phyloP scores from a whole-genome alignment of 1,284 basidiomycete genomes.

The Cryptococcus maquisensis region DNA sequence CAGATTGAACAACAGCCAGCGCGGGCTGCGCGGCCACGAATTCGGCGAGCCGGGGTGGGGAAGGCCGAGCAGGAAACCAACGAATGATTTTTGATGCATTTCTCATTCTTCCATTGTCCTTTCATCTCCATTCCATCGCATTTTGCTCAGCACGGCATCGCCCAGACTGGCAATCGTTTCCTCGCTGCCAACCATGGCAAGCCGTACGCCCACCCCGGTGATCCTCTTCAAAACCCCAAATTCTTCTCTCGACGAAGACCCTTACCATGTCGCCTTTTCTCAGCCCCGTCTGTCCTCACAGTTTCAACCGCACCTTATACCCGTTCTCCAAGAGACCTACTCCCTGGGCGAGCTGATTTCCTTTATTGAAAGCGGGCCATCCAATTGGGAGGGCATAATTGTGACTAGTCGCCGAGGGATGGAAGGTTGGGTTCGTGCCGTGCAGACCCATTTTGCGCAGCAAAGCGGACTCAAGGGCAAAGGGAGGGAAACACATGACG shows the following conservation, averaged over 20 bases:
- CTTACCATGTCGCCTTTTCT: neutral
- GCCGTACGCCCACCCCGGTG: neutral
- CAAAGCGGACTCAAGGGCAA: conserved; percentile 1
- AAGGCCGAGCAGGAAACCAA: too few relatives aligned
- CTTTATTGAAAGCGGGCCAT: neutral
- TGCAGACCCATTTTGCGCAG: neutral
- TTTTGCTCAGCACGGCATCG: too few relatives aligned
- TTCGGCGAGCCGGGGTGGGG: too few relatives aligned
- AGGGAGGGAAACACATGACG: neutral
- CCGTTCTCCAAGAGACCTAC: conserved; percentile 12
- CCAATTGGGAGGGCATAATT: conserved; percentile 11
- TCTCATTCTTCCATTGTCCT: too few relatives aligned
- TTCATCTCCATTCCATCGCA: too few relatives aligned
- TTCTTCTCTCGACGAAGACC: neutral
- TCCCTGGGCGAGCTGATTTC: neutral
- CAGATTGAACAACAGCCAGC: too few relatives aligned
- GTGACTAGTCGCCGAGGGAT: conserved; percentile 11
- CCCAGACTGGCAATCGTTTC: too few relatives aligned
- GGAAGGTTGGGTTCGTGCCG: conserved; percentile 14
- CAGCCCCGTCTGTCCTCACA: neutral
- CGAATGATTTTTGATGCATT: too few relatives aligned
- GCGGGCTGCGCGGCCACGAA: too few relatives aligned
- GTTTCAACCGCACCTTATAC: conserved; percentile 8
- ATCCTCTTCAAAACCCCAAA: conserved; percentile 19
- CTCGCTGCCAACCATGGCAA: too few relatives aligned